These are phyloP conservation scores for Neonectria magnoliae DNA, from an alignment of 2,329 filamentous ascomycete species.

Conservation along the genomic window DNA sequence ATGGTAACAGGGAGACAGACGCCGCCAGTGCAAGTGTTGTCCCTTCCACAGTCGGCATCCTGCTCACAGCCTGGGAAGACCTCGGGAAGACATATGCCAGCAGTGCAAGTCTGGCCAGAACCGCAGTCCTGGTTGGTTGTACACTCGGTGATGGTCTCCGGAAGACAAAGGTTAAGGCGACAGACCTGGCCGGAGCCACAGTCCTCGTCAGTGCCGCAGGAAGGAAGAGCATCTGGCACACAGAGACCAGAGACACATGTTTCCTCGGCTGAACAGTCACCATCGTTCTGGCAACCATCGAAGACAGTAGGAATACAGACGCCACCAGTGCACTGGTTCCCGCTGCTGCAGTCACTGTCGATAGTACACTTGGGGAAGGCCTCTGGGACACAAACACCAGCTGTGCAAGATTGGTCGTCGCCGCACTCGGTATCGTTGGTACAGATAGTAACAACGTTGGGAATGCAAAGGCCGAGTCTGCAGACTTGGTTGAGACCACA, in stretches of 20 bases:
- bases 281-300: background rate
- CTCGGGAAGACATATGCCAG: slow-evolving; percentile 15
- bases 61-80: slow-evolving; percentile 7
- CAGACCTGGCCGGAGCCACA: slow-evolving; percentile 13
- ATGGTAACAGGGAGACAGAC: slow-evolving; percentile 5
- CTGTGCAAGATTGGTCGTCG: slow-evolving; percentile 4
- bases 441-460: slow-evolving; percentile 1
- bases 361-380: slow-evolving; percentile 11
- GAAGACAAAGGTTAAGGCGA: slow-evolving; percentile 17
- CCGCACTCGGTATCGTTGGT: background rate
- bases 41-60: slow-evolving; percentile 3
- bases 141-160: slow-evolving; percentile 8
- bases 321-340: slow-evolving; percentile 7
- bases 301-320: slow-evolving; percentile 7
- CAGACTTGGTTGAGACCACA: slow-evolving; percentile 25
- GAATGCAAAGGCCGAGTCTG: slow-evolving; percentile 15
- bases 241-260: slow-evolving; percentile 14
- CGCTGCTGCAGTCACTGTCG: slow-evolving; percentile 10
- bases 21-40: slow-evolving; percentile 4
- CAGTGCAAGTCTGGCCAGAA: slow-evolving; percentile 4
- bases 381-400: slow-evolving; percentile 13
- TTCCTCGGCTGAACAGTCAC: slow-evolving; percentile 3
- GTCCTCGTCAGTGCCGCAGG: slow-evolving; percentile 3
- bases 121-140: background rate
- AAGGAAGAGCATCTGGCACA: slow-evolving; percentile 6